These are phyloP conservation scores for Eucalyptus polyanthemos DNA, from an alignment of 345 rosid genomes.

Conservation along the genomic window DNA sequence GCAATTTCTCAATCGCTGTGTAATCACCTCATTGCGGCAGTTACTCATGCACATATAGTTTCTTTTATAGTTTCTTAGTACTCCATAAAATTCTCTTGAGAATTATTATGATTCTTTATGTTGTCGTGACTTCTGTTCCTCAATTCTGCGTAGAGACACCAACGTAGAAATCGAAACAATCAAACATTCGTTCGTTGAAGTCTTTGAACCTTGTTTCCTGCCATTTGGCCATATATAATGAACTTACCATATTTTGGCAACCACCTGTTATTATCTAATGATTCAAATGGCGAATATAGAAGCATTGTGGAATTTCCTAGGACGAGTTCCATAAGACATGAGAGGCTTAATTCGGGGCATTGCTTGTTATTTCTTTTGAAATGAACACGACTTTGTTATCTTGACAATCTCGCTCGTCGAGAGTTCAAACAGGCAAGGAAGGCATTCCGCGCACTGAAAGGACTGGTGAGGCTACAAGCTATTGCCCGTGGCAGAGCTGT, in stretches of 20 bases:
- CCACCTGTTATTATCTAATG: background rate
- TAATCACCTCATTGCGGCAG: background rate
- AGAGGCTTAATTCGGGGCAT: background rate
- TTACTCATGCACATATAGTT: background rate
- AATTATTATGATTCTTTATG: background rate
- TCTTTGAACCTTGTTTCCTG: background rate
- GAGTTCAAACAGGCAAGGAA: slow-evolving; percentile 61
- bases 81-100: background rate
- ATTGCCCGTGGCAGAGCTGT: slow-evolving; percentile 65
- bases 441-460: slow-evolving; percentile 79
- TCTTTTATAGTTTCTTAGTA: background rate
- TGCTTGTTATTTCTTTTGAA: background rate
- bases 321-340: background rate
- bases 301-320: background rate
- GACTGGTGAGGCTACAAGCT: slow-evolving; percentile 84
- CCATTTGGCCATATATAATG: background rate
- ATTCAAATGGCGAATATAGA: background rate
- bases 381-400: background rate
- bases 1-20: background rate
- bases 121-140: background rate
- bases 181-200: background rate
- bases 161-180: background rate
- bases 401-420: background rate
- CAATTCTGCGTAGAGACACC: background rate
- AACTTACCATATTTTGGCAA: background rate